These are phyloP conservation scores for Pseudogymnoascus sp. DNA, from an alignment of 2,329 filamentous ascomycete species.

Conservation along the genomic window DNA sequence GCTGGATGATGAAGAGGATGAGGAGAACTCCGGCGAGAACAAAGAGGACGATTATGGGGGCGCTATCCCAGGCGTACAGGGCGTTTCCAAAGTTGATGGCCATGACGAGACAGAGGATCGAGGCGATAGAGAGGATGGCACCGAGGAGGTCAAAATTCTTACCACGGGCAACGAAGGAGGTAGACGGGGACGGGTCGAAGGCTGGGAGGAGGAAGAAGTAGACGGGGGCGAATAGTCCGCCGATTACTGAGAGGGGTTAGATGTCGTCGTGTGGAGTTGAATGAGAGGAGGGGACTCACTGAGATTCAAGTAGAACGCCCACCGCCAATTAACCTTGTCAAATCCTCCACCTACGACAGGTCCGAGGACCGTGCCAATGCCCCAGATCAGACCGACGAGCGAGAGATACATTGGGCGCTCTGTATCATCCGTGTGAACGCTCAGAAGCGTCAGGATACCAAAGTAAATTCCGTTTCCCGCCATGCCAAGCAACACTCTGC, in stretches of 20 bases:
- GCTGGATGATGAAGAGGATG: constrained; percentile 11
- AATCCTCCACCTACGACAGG: constrained; percentile 28
- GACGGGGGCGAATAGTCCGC: constrained; percentile 12
- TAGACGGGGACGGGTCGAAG: background rate
- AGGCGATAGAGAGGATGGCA: constrained; percentile 23
- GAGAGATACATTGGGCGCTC: constrained; percentile 16
- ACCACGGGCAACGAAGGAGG: background rate
- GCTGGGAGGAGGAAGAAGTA: constrained; percentile 19
- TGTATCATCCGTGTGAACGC: constrained; percentile 12
- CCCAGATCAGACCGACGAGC: constrained; percentile 17
- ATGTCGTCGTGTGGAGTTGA: background rate
- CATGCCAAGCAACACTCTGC: constrained; percentile 22
- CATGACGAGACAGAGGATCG: constrained; percentile 22
- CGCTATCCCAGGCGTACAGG: constrained; percentile 20
- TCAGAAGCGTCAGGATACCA: constrained; percentile 15
- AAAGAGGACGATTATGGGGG: constrained; percentile 21
- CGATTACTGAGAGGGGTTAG: background rate
- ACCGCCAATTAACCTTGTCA: constrained; percentile 30
- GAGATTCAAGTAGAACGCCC: constrained; percentile 32
- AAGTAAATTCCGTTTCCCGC: constrained; percentile 12
- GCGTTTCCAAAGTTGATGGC: constrained; percentile 24
- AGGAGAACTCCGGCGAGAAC: constrained; percentile 36
- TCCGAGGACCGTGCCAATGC: constrained; percentile 18
- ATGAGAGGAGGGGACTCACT: background rate
- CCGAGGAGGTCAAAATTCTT: constrained; percentile 31